A percentile compares a stretch with the other conserved stretches of the same genome.
These are phyloP conservation scores for Phytopythium helicoides DNA, from an alignment of 352 stramenopile species.

Conservation along the genomic window DNA sequence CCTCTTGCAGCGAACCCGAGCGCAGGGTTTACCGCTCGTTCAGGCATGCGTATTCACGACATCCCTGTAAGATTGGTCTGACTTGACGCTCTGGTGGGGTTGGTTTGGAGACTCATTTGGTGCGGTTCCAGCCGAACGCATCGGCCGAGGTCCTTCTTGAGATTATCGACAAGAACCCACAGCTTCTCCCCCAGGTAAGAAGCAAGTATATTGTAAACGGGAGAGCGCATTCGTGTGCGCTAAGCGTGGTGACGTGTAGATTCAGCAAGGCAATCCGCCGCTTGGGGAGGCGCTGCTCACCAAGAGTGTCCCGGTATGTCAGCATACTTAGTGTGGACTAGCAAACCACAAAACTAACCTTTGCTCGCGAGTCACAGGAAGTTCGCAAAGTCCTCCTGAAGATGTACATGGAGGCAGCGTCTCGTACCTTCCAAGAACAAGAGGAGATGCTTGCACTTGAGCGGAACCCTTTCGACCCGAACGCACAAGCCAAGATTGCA, in stretches of 20 bases:
- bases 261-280: constrained; percentile 59
- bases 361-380: constrained; percentile 32
- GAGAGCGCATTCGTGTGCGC: background rate
- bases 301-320: constrained; percentile 61
- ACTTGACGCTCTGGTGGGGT: background rate
- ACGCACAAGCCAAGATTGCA: constrained; percentile 77
- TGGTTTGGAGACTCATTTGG: background rate
- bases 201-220: background rate
- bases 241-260: constrained; percentile 19
- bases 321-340: background rate
- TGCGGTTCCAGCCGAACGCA: constrained; percentile 37
- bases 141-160: constrained; percentile 76
- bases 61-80: constrained; percentile 51
- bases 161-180: constrained; percentile 82
- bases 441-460: constrained; percentile 69
- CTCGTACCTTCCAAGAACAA: constrained; percentile 78
- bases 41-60: constrained; percentile 75
- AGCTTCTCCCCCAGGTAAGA: constrained; percentile 59
- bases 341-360: background rate
- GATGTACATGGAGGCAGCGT: constrained; percentile 82
- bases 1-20: constrained; percentile 6
- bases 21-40: constrained; percentile 32
- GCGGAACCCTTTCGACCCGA: constrained; percentile 72
- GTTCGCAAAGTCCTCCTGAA: constrained; percentile 82
- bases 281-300: constrained; percentile 61